Base-by-base conservation (phyloP, 176 grass and related monocot genomes). In the Musa troglodytarum region DNA sequence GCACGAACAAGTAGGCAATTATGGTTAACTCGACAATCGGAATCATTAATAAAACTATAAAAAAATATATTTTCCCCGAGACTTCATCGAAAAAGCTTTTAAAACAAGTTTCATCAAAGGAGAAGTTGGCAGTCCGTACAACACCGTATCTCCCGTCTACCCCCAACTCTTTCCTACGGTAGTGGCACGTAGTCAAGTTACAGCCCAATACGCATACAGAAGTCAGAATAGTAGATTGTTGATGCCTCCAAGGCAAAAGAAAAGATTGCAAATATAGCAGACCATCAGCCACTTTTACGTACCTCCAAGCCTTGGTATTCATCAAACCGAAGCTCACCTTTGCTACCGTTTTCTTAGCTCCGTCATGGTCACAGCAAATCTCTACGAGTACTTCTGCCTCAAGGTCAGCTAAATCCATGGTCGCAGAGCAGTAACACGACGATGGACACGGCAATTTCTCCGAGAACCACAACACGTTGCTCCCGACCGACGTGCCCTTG, bases 241-340 rank as follows among this genome's bases (percentile, higher is more conserved):
- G 34, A 43, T 70, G 50, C 12, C 12, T 70, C 1, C 3, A 16
- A 19, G 34, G 59, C 74, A 87, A 14, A 10, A 97, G 87, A 76
- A 87, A 90, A 69, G 84, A 81, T 74, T 96, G 85, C 80, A 96
- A 65, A 29, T 85, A 96, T 28, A 85, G 74, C 77, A 92, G 82
- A 62, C 81, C 93, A 51, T 87, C 86, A 29, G 92, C 83, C 65
- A 90, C 50, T 68, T 76, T 34, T 7, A 88, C 62, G 76, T 88
- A 97, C 72, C 90, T 79, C 11, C 90, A 97, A 10, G 1, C 43
- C n/a, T 8, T 56, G 9, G 77, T 75, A 69, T 78, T 81, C 82
- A 97, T 26, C 81, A 93, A 82, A 3, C 93, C 93, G 15, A 97
- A n/a, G 63, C 79, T 78, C 3, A 92, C 72, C 79, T 22, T 96